phyloP scores from a whole-genome alignment of 2,329 filamentous ascomycete genomes.

The Aotearoamyces nothofagi region DNA sequence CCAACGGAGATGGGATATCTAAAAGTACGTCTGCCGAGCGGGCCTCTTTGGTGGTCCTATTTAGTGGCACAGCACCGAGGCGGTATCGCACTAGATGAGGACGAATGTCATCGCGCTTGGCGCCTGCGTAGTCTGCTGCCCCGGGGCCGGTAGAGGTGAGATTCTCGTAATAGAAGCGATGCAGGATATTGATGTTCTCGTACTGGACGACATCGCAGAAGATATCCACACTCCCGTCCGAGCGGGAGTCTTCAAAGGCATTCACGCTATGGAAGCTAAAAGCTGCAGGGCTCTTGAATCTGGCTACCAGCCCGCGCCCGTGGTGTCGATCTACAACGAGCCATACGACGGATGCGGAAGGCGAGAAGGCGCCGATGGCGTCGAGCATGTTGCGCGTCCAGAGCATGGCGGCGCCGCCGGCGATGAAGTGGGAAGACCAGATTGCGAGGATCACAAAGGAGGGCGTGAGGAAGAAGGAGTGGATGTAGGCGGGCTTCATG shows the following conservation, averaged over 20 bases:
- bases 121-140: slow-evolving; percentile 29
- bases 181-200: slow-evolving; percentile 47
- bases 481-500: slow-evolving; percentile 54
- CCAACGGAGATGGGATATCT: slow-evolving; percentile 34
- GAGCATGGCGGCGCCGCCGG: slow-evolving; percentile 41
- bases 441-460: slow-evolving; percentile 61
- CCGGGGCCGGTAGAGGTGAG: slow-evolving; percentile 38
- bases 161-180: slow-evolving; percentile 55
- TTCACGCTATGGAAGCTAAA: slow-evolving; percentile 77
- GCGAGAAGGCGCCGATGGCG: slow-evolving; percentile 48
- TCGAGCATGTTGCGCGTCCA: slow-evolving; percentile 55
- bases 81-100: slow-evolving; percentile 9
- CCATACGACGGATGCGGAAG: slow-evolving; percentile 45
- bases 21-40: slow-evolving; percentile 21
- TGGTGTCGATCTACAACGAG: slow-evolving; percentile 54
- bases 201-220: slow-evolving; percentile 52
- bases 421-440: slow-evolving; percentile 46
- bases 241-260: slow-evolving; percentile 48
- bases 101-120: slow-evolving; percentile 29
- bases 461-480: slow-evolving; percentile 62
- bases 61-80: slow-evolving; percentile 9
- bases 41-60: background rate
- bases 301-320: slow-evolving; percentile 49
- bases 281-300: slow-evolving; percentile 49
- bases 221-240: slow-evolving; percentile 33